A percentile compares a stretch with the other conserved stretches of the same genome.
phyloP scores from a whole-genome alignment of 768 basidiomycete species.

The Cytidiella melzeri region DNA sequence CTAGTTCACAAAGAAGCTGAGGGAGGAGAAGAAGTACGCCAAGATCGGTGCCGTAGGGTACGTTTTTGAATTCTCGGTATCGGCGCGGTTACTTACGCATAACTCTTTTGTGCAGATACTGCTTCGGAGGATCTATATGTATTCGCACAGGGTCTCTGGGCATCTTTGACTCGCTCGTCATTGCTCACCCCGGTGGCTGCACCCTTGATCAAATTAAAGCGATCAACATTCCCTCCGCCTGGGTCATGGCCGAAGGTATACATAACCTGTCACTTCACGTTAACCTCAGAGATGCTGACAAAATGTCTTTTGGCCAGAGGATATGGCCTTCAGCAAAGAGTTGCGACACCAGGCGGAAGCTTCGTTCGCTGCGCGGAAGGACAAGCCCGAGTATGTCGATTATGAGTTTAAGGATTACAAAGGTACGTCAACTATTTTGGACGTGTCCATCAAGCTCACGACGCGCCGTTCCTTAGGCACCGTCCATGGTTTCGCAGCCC shows the following conservation, averaged over 20 bases:
- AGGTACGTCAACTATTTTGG: slow-evolving; percentile 16
- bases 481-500: slow-evolving; percentile 41
- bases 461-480: slow-evolving; percentile 31
- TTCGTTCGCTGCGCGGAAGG: slow-evolving; percentile 26
- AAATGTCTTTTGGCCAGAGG: slow-evolving; percentile 27
- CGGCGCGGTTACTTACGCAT: neutral
- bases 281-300: neutral
- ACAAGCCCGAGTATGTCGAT: slow-evolving; percentile 23
- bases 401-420: slow-evolving; percentile 34
- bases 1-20: slow-evolving; percentile 33
- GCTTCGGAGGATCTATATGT: slow-evolving; percentile 31
- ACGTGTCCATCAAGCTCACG: neutral
- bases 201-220: slow-evolving; percentile 28
- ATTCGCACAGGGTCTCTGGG: slow-evolving; percentile 25
- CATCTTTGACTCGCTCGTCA: slow-evolving; percentile 31
- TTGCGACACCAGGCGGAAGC: slow-evolving; percentile 26
- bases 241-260: slow-evolving; percentile 34
- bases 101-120: slow-evolving; percentile 25
- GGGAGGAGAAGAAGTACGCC: slow-evolving; percentile 32
- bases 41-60: slow-evolving; percentile 40
- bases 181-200: slow-evolving; percentile 35
- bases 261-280: neutral
- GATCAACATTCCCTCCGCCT: slow-evolving; percentile 28
- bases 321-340: slow-evolving; percentile 21
- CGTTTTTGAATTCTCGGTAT: too few species aligned